A percentile compares a stretch with the other conserved stretches of the same genome.
Evolutionary conservation across 2,329 filamentous ascomycete genomes (phyloP).

Genomic region (Claviceps fusiformis): DNA sequence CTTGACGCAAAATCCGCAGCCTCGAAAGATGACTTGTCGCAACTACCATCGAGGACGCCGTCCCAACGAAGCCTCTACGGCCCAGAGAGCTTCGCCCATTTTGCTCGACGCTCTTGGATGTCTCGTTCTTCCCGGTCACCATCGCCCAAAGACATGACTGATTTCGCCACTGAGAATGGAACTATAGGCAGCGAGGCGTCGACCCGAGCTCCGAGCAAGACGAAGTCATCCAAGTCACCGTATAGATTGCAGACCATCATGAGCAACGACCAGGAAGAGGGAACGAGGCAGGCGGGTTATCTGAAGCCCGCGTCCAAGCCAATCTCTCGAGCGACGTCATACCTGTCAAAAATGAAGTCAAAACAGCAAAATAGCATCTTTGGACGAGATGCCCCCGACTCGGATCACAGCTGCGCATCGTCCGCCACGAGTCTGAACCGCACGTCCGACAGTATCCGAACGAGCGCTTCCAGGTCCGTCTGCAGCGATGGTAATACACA

Average conservation of each 20-base stretch:
- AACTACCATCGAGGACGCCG: constrained; percentile 11
- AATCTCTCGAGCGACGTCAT: constrained; percentile 31
- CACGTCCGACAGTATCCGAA: constrained; percentile 23
- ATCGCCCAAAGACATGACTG: constrained; percentile 26
- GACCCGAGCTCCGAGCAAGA: not conserved
- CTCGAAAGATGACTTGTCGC: constrained; percentile 2
- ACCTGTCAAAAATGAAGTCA: constrained; percentile 34
- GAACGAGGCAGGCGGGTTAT: constrained; percentile 19
- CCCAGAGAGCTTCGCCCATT: constrained; percentile 31
- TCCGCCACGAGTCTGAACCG: constrained; percentile 32
- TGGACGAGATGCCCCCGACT: constrained; percentile 21
- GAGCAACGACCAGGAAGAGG: constrained; percentile 11
- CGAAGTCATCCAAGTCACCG: constrained; percentile 6
- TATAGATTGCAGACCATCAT: constrained; percentile 17
- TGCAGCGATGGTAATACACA: constrained; percentile 25
- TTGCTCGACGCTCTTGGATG: constrained; percentile 6
- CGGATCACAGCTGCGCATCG: constrained; percentile 31
- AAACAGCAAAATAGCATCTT: constrained; percentile 32
- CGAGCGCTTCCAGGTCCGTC: constrained; percentile 24
- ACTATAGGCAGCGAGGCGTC: constrained; percentile 8
- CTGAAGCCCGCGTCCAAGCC: constrained; percentile 23
- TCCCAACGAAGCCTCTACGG: constrained; percentile 24
- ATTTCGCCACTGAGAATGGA: constrained; percentile 12
- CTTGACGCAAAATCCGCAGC: constrained; percentile 6
- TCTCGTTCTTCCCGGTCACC: constrained; percentile 14